Evolutionary conservation across 2,329 filamentous ascomycete species (phyloP).

Genomic region (Clarireedia homoeocarpa): DNA sequence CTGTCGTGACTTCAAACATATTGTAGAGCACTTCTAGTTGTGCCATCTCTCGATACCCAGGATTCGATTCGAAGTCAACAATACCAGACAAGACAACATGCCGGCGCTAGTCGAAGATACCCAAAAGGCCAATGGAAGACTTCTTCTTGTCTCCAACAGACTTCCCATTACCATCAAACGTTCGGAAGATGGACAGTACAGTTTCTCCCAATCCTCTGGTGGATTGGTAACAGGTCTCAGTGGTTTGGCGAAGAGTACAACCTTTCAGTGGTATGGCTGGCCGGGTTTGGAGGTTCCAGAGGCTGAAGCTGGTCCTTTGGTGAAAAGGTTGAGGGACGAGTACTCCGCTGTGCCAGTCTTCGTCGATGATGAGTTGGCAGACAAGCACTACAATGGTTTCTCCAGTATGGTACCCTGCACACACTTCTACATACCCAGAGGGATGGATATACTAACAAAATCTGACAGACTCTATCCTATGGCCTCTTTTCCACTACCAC

Average conservation of each 20-base stretch:
- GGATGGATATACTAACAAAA: conserved; percentile 8
- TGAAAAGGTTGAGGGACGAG: conserved; percentile 72
- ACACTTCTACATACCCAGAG: neutral
- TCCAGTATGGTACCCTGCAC: conserved; percentile 58
- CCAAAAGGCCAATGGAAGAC: conserved; percentile 30
- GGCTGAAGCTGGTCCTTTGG: conserved; percentile 66
- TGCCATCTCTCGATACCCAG: neutral
- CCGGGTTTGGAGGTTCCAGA: conserved; percentile 88
- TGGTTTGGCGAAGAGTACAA: conserved; percentile 83
- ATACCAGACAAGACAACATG: conserved; percentile 15
- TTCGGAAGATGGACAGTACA: conserved; percentile 82
- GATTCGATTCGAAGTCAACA: neutral
- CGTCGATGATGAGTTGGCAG: conserved; percentile 85
- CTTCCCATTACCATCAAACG: conserved; percentile 95
- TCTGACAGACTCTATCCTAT: conserved; percentile 78
- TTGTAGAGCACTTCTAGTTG: neutral
- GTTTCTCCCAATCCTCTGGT: conserved; percentile 93
- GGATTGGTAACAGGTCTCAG: conserved; percentile 91
- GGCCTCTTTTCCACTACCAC: conserved; percentile 98
- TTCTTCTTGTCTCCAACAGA: conserved; percentile 88
- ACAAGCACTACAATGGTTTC: conserved; percentile 96
- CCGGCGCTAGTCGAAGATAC: conserved; percentile 20
- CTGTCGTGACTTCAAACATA: neutral
- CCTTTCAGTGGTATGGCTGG: conserved; percentile 99
- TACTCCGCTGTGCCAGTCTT: conserved; percentile 89